Base-by-base conservation (phyloP, 1,284 basidiomycete genomes). In the Ganoderma resinaceum region DNA sequence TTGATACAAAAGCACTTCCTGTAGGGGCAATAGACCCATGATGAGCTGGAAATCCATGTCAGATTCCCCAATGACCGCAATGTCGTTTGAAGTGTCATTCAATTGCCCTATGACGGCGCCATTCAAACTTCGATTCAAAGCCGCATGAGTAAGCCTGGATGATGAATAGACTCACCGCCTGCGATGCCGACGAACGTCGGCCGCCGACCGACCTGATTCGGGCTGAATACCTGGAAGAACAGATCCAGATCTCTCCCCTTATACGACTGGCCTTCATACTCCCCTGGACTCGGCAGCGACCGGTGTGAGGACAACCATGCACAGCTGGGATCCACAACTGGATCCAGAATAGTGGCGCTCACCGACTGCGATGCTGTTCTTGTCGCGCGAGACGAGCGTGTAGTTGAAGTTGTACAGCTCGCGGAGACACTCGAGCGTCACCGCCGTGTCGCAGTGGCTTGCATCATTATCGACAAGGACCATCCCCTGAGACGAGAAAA, bases 401-500 rank as follows among this genome's bases (percentile, higher is more conserved):
- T 89, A 89, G 18, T 70, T 71, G n/a, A 80, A 80, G 26, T 86
- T 86, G 76, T 90, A 91, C 59, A 90, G 73, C 6, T 81, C 80
- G 61, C 83, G 77, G 63, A 90, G 76, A 74, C 88, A 90, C 2
- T 83, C 77, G 18, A 86, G 86, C 0, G 88, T 89, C 60, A 89
- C 82, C 3, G 77, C 80, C 1, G 72, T 75, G 9, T 76, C 73
- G 71, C 88, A 89, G 20, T 60, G 35, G 23, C 23, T 26, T 6
- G 37, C 37, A n/a, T 29, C 37, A 20, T 33, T 18, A 9, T 33
- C 18, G 31, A 33, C 14, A 55, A 55, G 29, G 16, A 18, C 80
- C 78, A 37, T 77, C 72, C n/a, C 66, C 69, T 71, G 83, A 81
- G 59, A 75, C 23, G 23, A 60, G 73, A 77, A 20, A 76, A 78